Conservation (phyloP, 2,329 filamentous ascomycete species). For the Sclerotinia spermophila region DNA sequence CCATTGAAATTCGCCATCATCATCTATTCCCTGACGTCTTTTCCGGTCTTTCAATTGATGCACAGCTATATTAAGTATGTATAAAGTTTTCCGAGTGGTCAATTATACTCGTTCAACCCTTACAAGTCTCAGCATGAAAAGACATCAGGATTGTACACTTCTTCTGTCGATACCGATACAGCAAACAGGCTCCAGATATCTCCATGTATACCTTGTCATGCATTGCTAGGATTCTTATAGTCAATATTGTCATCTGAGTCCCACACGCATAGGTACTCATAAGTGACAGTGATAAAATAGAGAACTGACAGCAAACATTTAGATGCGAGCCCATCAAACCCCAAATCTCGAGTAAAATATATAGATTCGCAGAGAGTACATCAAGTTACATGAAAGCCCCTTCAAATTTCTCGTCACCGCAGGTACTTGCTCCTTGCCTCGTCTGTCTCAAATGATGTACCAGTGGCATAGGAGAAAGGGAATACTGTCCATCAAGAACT, state of each 20-base stretch:
- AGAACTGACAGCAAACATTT: neutral
- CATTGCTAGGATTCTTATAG: accelerated
- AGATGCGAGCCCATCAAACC: too few species aligned
- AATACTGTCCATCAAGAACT: neutral
- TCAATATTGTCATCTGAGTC: neutral
- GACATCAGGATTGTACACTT: too few species aligned
- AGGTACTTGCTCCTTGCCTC: too few species aligned
- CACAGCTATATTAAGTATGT: neutral
- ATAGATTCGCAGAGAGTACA: too few species aligned
- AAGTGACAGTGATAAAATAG: neutral
- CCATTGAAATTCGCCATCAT: neutral
- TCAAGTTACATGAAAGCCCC: too few species aligned
- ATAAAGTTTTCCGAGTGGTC: neutral
- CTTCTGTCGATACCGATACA: too few species aligned
- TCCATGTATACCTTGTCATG: neutral
- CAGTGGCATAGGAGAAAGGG: neutral
- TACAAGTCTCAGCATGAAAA: too few species aligned
- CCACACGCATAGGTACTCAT: neutral
- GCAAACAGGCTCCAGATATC: too few species aligned
- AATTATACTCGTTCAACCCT: neutral
- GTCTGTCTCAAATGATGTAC: accelerated
- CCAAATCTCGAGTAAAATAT: neutral
- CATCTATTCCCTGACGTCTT: accelerated
- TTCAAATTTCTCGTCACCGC: too few species aligned
- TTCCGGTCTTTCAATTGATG: too few species aligned